These are phyloP conservation scores for Elaeis oleifera DNA, from an alignment of 202 grass and related monocot genomes.

Conservation along the genomic window DNA sequence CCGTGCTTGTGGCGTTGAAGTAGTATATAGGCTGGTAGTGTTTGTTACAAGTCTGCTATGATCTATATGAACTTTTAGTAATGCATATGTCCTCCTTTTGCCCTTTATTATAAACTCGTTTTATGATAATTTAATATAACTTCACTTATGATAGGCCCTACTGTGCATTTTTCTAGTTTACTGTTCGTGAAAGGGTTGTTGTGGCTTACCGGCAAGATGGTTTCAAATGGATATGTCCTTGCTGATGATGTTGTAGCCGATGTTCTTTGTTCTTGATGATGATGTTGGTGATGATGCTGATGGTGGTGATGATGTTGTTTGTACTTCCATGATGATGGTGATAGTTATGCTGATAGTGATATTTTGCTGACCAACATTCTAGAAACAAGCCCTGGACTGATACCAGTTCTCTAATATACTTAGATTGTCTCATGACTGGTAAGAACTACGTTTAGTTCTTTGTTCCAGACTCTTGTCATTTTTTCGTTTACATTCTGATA, in stretches of 20 bases:
- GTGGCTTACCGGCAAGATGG: conserved; percentile 40
- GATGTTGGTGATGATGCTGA: conserved; percentile 21
- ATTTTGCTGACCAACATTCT: neutral
- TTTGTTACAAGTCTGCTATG: neutral
- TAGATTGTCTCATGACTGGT: too few relatives aligned
- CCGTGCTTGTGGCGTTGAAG: conserved; percentile 16
- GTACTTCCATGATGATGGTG: conserved; percentile 4
- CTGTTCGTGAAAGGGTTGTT: conserved; percentile 54
- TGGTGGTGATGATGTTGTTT: conserved; percentile 13
- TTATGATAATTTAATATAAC: conserved; percentile 8
- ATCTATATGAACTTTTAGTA: neutral
- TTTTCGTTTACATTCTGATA: too few relatives aligned
- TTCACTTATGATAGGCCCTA: conserved; percentile 42
- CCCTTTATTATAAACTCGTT: conserved; percentile 4
- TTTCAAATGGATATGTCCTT: conserved; percentile 42
- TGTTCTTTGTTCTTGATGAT: conserved; percentile 43
- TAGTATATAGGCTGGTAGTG: conserved; percentile 27
- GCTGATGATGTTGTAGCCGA: conserved; percentile 52
- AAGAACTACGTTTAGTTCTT: too few relatives aligned
- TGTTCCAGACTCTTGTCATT: too few relatives aligned
- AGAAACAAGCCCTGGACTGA: too few relatives aligned
- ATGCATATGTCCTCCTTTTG: conserved; percentile 5
- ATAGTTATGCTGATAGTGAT: conserved; percentile 23
- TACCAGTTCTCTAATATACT: too few relatives aligned
- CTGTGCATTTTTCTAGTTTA: conserved; percentile 71